Evolutionary conservation across 306 rosid genomes (phyloP), one percentile per base, ranked within the genome.

Genomic region (Sechiopsis laciniata): DNA sequence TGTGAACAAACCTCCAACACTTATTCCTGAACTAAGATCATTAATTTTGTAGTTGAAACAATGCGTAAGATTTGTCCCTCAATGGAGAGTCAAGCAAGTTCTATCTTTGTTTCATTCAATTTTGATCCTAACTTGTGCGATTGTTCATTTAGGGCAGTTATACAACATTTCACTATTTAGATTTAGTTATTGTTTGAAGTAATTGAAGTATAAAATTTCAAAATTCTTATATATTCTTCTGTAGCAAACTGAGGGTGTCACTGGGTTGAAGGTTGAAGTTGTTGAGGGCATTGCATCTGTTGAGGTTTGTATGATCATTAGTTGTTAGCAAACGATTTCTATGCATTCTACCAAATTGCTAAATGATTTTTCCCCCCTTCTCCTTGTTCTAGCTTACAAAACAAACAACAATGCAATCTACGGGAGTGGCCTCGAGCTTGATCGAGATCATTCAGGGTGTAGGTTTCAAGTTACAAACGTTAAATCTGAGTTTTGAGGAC

Each of bases 401-500:
- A 64, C 96, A 79, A 69, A 92, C 96, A 60, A 90, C 96, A 15
- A 88, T 92, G 12, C 96, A 92, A 81, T 90, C 98, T 20, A 88
- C 98, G 1, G 96, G 95, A 59, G 98, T 92, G 77, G 98, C 96
- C 76, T 88, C 98, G 22, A 68, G 90, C 78, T 77, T 92, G 77
- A 81, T 92, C 71, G 98, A 92, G 87, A 78, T 84, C 75, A 84
- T 92, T 67, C 98, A 88, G 51, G 82, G 92, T 45, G 82, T 86
- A 51, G 96, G 96, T 64, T 92, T 92, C 73, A 92, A 90, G 84
- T 84, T 88, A 16, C 96, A 92, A 78, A 88, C 98, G 11, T 67
- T 90, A 76, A 81, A 88, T 80, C 78, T 92, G 79, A 92, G 97
- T 81, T 92, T 92, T 64, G 88, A 87, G 60, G 96, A 89, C 6